phyloP scores from a whole-genome alignment of 306 rosid species.

The Castanopsis chinensis region DNA sequence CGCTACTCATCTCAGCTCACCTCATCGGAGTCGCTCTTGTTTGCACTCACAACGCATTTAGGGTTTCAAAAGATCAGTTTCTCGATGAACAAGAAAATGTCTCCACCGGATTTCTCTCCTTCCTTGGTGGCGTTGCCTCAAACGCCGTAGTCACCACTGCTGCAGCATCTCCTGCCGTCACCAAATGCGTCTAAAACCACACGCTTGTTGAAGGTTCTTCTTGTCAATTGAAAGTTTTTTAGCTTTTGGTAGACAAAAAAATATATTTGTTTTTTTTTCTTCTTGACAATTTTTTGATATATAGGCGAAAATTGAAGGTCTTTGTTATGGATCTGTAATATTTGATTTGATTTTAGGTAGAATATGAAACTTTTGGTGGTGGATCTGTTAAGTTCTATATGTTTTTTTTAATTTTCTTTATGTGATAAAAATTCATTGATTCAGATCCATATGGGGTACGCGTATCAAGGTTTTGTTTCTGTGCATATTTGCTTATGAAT shows the following conservation, averaged over 20 bases:
- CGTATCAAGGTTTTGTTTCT: not conserved
- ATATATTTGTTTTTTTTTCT: not conserved
- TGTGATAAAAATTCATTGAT: not conserved
- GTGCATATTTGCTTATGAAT: not conserved
- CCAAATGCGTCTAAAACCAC: slow-evolving; percentile 43
- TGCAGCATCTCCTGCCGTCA: slow-evolving; percentile 32
- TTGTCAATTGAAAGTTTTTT: not conserved
- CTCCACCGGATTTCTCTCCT: slow-evolving; percentile 56
- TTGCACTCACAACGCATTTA: slow-evolving; percentile 69
- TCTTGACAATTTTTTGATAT: slow-evolving; percentile 19
- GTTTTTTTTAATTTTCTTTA: not conserved
- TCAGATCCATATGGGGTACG: not conserved
- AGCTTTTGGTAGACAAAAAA: slow-evolving; percentile 5
- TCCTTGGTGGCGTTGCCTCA: slow-evolving; percentile 58
- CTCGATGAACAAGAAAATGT: slow-evolving; percentile 64
- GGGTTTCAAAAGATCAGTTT: slow-evolving; percentile 87
- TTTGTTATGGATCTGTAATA: slow-evolving; percentile 36
- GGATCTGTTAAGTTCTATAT: slow-evolving; percentile 32
- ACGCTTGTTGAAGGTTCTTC: not conserved
- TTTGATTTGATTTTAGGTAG: slow-evolving; percentile 18
- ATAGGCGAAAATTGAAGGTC: slow-evolving; percentile 20
- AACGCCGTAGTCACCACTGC: slow-evolving; percentile 32
- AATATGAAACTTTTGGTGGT: slow-evolving; percentile 13
- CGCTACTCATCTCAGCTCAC: slow-evolving; percentile 64
- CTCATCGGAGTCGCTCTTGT: slow-evolving; percentile 58